A percentile compares a stretch with the other conserved stretches of the same genome.
phyloP scores from a whole-genome alignment of 768 basidiomycete species.

The Lactarius vividus region DNA sequence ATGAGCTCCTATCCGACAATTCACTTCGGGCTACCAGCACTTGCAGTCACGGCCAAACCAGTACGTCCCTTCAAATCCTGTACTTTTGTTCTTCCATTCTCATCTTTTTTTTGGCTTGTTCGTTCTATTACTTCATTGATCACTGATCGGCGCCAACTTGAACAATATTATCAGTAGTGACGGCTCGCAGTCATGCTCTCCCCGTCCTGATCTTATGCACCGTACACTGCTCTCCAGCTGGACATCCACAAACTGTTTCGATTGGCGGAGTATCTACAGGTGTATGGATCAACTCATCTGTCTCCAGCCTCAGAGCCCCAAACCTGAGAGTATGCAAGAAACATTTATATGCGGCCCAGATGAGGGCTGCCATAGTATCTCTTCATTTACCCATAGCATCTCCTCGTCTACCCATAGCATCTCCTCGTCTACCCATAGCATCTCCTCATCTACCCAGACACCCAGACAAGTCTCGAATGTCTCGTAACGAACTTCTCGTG shows the following conservation, averaged over 20 bases:
- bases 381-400: no score
- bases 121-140: neutral
- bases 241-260: neutral
- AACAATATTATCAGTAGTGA: neutral
- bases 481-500: constrained; percentile 1
- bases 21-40: neutral
- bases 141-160: neutral
- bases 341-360: constrained; percentile 11
- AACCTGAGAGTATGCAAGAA: neutral
- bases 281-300: neutral
- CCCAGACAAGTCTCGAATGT: neutral
- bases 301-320: no score
- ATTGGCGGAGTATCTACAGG: neutral
- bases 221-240: constrained; percentile 11
- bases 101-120: neutral
- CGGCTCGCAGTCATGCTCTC: neutral
- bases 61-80: neutral
- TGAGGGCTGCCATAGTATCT: neutral
- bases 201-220: neutral
- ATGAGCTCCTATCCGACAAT: neutral
- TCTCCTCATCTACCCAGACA: neutral
- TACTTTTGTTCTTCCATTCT: neutral
- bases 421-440: neutral
- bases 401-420: neutral
- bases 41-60: neutral